Percentiles rank a stretch among this genome's conserved stretches.
These are phyloP conservation scores for Metarhizium brunneum DNA, from an alignment of 2,329 filamentous ascomycete species.

Conservation along the genomic window DNA sequence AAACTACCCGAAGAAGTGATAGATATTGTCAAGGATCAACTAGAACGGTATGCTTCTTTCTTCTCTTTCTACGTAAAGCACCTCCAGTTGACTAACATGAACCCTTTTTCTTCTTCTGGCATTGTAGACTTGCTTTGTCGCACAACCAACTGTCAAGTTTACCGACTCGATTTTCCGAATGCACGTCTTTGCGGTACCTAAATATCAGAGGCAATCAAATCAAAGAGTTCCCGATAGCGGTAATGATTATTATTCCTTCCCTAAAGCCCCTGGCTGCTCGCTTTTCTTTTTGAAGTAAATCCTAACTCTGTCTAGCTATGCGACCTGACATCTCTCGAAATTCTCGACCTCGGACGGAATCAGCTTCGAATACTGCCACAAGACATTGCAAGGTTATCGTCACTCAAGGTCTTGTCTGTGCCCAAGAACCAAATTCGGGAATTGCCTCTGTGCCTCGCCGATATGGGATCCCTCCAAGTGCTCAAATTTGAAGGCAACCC, in stretches of 20 bases:
- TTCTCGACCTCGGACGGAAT: conserved; percentile 86
- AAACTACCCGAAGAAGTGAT: conserved; percentile 65
- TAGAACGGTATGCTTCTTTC: conserved; percentile 51
- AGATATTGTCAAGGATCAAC: conserved; percentile 63
- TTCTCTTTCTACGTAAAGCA: not conserved
- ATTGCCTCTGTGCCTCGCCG: conserved; percentile 72
- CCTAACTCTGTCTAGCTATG: conserved; percentile 54
- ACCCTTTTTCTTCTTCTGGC: not conserved
- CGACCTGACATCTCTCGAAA: conserved; percentile 77
- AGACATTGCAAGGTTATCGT: conserved; percentile 71
- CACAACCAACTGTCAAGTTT: conserved; percentile 68
- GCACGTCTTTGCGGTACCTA: conserved; percentile 67
- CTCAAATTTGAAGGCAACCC: conserved; percentile 87
- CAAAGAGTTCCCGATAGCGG: conserved; percentile 49
- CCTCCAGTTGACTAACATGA: not conserved
- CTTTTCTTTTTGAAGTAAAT: conserved; percentile 6
- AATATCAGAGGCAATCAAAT: conserved; percentile 73
- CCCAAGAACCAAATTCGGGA: conserved; percentile 81
- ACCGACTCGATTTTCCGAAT: conserved; percentile 63
- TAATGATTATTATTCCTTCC: conserved; percentile 22
- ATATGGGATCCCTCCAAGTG: conserved; percentile 83
- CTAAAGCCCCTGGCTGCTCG: not conserved
- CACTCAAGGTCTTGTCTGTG: conserved; percentile 80
- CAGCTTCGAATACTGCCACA: conserved; percentile 69
- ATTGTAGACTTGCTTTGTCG: conserved; percentile 62